A percentile compares a stretch with the other conserved stretches of the same genome.
These are phyloP conservation scores for Fusarium sp. DNA, from an alignment of 2,329 filamentous ascomycete species.

Conservation along the genomic window DNA sequence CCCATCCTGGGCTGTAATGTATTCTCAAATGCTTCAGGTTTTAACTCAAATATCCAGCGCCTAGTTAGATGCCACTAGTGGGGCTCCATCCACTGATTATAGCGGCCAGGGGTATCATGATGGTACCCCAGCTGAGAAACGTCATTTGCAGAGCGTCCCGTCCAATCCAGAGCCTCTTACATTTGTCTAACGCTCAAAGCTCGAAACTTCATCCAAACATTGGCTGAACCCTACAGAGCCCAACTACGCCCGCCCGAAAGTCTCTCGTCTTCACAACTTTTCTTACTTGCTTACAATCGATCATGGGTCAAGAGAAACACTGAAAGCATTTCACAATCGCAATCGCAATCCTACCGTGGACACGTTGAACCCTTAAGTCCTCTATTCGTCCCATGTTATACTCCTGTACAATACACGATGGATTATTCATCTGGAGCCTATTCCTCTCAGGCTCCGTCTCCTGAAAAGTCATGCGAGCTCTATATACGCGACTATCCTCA, in stretches of 20 bases:
- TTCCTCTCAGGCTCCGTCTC: conserved; percentile 61
- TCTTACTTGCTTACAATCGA: background rate
- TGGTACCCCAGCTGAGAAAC: conserved; percentile 40
- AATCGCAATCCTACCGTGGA: conserved; percentile 4
- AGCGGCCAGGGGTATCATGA: conserved; percentile 27
- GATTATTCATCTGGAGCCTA: conserved; percentile 61
- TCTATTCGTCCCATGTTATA: conserved; percentile 13
- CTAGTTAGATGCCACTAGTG: conserved; percentile 6
- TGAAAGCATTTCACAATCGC: conserved; percentile 26
- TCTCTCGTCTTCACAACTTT: background rate
- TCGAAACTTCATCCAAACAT: conserved; percentile 34
- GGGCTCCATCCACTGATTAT: conserved; percentile 14
- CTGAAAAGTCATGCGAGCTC: conserved; percentile 77
- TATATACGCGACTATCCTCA: conserved; percentile 88
- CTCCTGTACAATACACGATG: conserved; percentile 55
- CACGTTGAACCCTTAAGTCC: conserved; percentile 28
- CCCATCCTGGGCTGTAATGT: too few relatives aligned
- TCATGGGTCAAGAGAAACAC: conserved; percentile 22
- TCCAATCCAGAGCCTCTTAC: conserved; percentile 27
- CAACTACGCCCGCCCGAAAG: conserved; percentile 5
- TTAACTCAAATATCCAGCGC: background rate
- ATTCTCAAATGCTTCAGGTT: background rate
- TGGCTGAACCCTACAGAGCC: conserved; percentile 21
- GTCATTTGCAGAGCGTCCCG: conserved; percentile 34
- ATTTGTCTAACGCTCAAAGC: conserved; percentile 39